These are phyloP conservation scores for Neurospora sp. DNA, from an alignment of 495 filamentous ascomycete species.

Conservation along the genomic window DNA sequence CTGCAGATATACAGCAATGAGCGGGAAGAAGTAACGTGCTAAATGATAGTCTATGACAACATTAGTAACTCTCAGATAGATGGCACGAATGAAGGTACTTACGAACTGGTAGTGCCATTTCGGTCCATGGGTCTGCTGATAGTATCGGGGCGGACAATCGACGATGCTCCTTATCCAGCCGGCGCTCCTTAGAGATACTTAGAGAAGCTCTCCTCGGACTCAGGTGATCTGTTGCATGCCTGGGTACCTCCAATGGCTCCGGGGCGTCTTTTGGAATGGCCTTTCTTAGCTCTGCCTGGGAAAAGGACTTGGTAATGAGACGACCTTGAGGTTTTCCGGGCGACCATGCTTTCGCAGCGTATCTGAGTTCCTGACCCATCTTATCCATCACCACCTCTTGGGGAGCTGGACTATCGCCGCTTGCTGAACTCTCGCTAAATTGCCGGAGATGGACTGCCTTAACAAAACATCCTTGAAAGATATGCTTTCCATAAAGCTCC, in stretches of 20 bases:
- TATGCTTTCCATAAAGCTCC: neutral
- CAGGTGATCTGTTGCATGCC: neutral
- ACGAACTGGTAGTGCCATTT: conserved; percentile 38
- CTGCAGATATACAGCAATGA: conserved; percentile 40
- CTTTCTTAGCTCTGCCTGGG: neutral
- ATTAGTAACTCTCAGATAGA: neutral
- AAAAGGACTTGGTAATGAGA: neutral
- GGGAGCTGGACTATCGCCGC: conserved; percentile 1
- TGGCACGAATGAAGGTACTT: conserved; percentile 13
- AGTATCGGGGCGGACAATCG: neutral
- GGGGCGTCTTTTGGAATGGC: neutral
- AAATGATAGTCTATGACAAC: conserved; percentile 35
- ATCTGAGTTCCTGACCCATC: neutral
- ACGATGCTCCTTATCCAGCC: neutral
- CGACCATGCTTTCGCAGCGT: neutral
- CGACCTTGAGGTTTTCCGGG: neutral
- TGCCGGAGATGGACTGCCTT: conserved; percentile 28
- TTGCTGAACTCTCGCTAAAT: conserved; percentile 13
- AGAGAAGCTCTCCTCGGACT: neutral
- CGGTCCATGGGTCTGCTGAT: conserved; percentile 4
- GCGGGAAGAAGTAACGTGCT: conserved; percentile 37
- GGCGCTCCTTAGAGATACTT: neutral
- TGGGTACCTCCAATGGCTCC: neutral
- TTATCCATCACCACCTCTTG: neutral
- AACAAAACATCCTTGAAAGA: conserved; percentile 25